Conservation (phyloP, 805 yeast genomes). For the Saccharomycopsis sp. region DNA sequence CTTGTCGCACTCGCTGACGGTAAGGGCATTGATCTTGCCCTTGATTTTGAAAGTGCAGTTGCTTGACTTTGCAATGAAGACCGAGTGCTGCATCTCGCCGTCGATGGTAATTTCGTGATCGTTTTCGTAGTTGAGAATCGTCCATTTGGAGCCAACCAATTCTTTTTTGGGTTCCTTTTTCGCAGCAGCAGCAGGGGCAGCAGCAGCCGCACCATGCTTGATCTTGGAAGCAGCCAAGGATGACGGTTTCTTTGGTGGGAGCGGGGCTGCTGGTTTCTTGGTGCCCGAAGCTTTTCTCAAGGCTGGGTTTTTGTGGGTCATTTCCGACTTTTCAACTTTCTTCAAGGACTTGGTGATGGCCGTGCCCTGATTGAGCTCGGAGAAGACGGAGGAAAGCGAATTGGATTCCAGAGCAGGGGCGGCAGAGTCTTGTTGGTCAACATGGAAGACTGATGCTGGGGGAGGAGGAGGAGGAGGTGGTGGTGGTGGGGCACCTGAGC, state of each 20-base stretch:
- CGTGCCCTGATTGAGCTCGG: conserved; percentile 83
- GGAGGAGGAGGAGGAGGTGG: conserved; percentile 90
- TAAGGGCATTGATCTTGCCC: conserved; percentile 87
- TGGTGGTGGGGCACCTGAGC: conserved; percentile 29
- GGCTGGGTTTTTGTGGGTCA: conserved; percentile 88
- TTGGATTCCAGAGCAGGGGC: conserved; percentile 26
- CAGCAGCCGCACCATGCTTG: conserved; percentile 6
- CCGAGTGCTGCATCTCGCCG: conserved; percentile 78
- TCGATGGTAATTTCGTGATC: conserved; percentile 57
- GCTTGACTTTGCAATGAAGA: conserved; percentile 75
- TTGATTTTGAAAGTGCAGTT: conserved; percentile 69
- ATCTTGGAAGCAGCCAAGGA: conserved; percentile 34
- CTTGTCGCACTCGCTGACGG: conserved; percentile 62
- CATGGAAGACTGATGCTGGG: conserved; percentile 63
- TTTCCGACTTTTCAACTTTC: conserved; percentile 87
- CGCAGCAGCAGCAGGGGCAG: conserved; percentile 25
- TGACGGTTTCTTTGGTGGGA: conserved; percentile 77
- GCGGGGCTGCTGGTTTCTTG: conserved; percentile 45
- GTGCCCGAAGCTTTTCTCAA: conserved; percentile 49
- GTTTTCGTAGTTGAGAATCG: conserved; percentile 68
- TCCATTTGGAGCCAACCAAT: conserved; percentile 82
- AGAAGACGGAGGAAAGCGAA: conserved; percentile 76
- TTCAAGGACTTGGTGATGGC: conserved; percentile 75
- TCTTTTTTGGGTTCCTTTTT: conserved; percentile 49
- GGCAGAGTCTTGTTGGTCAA: conserved; percentile 24